Base-by-base conservation (phyloP, 441 rosid genomes). In the Populus hybrid region DNA sequence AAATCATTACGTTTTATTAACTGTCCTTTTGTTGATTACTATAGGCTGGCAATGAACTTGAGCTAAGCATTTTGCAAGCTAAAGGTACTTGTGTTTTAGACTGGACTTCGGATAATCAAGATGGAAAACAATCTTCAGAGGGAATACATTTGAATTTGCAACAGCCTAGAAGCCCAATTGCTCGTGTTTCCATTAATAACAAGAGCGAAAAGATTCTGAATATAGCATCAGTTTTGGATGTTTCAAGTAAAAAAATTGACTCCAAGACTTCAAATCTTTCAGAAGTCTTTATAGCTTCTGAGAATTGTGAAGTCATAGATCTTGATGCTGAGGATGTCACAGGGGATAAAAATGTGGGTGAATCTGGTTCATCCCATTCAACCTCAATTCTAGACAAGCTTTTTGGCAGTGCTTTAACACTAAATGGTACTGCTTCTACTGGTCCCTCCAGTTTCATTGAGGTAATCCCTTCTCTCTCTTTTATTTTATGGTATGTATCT, bases 321-420 rank as follows among this genome's bases (percentile, higher is more conserved):
- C 86, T 82, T 82, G 88, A 85, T 83, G 81, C 79, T 42, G 76
- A 73, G 75, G 81, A 80, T 76, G 76, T 80, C 72, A 80, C 70
- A 35, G 81, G 69, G 68, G 81, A 80, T 81, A 81, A 87, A 85
- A 76, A 76, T 78, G 77, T 70, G 64, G 90, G 82, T 53, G 85
- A 73, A 72, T 77, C 89, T 19, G 83, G 76, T 38, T 82, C 84
- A 34, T 81, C 79, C 63, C 75, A 83, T 71, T 84, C 90, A 76
- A 80, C 88, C 76, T 89, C 98, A 76, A 88, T 93, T 83, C 90
- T 94, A 69, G 97, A 92, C 82, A 92, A 89, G 87, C 84, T 91
- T 74, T 94, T 96, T 79, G 83, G 90, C 80, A 87, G 85, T 70
- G 91, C 89, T 66, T 79, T 87, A 75, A 85, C 90, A 67, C 79